Conservation (phyloP, 495 filamentous ascomycete species). For the Podospora conica region DNA sequence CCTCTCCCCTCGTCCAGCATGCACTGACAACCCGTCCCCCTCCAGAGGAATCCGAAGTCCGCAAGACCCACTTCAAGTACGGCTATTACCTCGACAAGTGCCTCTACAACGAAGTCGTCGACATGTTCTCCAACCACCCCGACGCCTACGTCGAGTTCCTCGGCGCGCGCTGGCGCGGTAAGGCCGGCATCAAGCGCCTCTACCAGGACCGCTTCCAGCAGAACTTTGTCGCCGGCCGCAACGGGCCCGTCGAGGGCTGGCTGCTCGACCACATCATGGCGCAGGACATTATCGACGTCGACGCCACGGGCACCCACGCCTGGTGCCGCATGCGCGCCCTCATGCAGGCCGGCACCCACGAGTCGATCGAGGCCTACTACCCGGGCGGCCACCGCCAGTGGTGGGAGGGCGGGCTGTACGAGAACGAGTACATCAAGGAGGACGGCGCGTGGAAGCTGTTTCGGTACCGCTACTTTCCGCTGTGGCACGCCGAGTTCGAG, state of each 20-base stretch:
- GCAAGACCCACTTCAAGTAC: conserved; percentile 51
- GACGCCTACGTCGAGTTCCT: conserved; percentile 53
- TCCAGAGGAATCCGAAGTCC: conserved; percentile 44
- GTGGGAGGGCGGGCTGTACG: conserved; percentile 54
- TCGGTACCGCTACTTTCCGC: conserved; percentile 50
- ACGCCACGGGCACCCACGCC: conserved; percentile 40
- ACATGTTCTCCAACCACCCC: conserved; percentile 47
- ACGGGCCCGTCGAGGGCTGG: conserved; percentile 50
- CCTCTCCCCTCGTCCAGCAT: too few relatives aligned
- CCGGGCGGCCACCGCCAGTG: conserved; percentile 47
- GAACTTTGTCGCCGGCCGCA: conserved; percentile 45
- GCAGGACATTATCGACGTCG: conserved; percentile 49
- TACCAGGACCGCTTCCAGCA: conserved; percentile 48
- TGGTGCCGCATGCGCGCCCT: conserved; percentile 50
- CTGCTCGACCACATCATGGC: conserved; percentile 53
- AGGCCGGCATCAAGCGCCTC: conserved; percentile 47
- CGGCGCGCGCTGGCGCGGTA: conserved; percentile 47
- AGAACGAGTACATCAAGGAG: conserved; percentile 56
- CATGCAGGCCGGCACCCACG: conserved; percentile 50
- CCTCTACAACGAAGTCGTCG: conserved; percentile 49
- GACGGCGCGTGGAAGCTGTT: conserved; percentile 51
- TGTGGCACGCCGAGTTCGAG: conserved; percentile 51
- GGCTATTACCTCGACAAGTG: conserved; percentile 57
- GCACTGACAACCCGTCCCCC: conserved; percentile 7
- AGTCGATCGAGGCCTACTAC: conserved; percentile 40